These are phyloP conservation scores for Bryum argenteum DNA, from an alignment of 225 moss, liverwort and hornwort genomes.

Conservation along the genomic window DNA sequence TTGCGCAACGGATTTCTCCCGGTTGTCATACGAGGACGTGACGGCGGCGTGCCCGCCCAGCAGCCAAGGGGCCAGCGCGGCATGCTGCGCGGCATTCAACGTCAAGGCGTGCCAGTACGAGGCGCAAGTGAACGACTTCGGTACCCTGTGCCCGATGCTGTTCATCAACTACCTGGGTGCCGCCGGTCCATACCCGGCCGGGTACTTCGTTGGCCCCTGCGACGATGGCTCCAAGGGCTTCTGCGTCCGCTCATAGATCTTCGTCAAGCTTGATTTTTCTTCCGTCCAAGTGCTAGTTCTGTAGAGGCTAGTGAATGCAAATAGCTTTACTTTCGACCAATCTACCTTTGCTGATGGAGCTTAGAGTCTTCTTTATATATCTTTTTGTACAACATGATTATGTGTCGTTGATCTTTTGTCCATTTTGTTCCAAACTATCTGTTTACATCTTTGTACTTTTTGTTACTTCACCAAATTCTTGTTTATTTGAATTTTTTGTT, in stretches of 20 bases:
- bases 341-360: too few species aligned
- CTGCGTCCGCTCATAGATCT: constrained; percentile 27
- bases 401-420: too few species aligned
- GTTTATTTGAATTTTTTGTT: too few species aligned
- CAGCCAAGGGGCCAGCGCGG: constrained; percentile 18
- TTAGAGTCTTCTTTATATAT: too few species aligned
- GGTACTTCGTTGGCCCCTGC: constrained; percentile 49
- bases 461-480: too few species aligned
- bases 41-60: constrained; percentile 31
- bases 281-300: too few species aligned
- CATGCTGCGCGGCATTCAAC: constrained; percentile 48
- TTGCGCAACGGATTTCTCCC: constrained; percentile 46
- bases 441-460: too few species aligned
- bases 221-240: constrained; percentile 46
- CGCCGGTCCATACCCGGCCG: constrained; percentile 29
- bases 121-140: constrained; percentile 48
- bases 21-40: constrained; percentile 40
- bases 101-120: constrained; percentile 49
- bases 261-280: background rate
- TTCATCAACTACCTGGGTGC: constrained; percentile 53
- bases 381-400: too few species aligned
- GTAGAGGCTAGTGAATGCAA: too few species aligned
- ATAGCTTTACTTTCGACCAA: too few species aligned
- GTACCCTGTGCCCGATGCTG: constrained; percentile 46
- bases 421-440: too few species aligned